phyloP scores from a whole-genome alignment of 139 green algal species.

The Yamagishiella unicocca region DNA sequence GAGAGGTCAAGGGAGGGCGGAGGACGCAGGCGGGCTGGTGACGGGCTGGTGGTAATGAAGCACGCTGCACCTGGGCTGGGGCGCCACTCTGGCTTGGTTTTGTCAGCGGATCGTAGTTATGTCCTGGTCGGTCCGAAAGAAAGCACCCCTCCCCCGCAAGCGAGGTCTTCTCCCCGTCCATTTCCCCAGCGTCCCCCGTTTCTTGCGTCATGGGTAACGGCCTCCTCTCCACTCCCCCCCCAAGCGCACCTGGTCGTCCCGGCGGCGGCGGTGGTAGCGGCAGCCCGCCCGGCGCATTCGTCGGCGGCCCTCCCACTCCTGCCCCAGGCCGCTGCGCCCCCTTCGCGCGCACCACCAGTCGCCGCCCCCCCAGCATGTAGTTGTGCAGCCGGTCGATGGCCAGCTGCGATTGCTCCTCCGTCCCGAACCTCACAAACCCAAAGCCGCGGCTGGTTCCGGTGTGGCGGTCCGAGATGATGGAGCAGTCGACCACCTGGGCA shows the following conservation, averaged over 20 bases:
- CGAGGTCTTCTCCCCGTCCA: no score
- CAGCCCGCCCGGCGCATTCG: not conserved
- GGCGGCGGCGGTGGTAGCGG: constrained; percentile 33
- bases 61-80: no score
- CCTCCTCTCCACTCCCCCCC: no score
- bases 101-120: no score
- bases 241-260: constrained; percentile 17
- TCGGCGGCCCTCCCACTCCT: not conserved
- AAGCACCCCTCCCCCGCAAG: no score
- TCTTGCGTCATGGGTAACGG: no score
- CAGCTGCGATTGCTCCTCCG: constrained; percentile 60
- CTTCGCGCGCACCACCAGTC: constrained; percentile 27
- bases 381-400: constrained; percentile 59
- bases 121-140: no score
- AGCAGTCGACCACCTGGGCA: constrained; percentile 68
- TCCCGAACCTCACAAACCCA: constrained; percentile 83
- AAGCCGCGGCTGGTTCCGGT: constrained; percentile 70
- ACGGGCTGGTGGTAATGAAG: no score
- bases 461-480: constrained; percentile 67
- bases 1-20: no score
- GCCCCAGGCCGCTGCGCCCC: not conserved
- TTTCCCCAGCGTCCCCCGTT: no score
- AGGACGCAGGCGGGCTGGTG: no score
- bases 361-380: constrained; percentile 39
- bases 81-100: no score